Evolutionary conservation across 106 monocot species (phyloP), one percentile per base, ranked within the genome.

Genomic region (Allium sativum): DNA sequence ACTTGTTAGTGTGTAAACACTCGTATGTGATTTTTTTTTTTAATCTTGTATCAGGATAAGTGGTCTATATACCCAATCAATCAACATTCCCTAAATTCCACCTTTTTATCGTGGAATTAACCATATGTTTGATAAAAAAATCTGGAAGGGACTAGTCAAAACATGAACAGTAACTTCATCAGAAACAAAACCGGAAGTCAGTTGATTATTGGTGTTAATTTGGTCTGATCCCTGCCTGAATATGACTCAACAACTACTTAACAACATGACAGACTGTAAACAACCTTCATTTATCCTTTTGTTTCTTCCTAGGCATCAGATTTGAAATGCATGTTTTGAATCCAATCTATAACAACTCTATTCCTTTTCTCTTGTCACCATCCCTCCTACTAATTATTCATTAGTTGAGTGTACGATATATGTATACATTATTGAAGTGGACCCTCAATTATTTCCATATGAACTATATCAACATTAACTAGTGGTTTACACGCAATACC

Each of bases 251-350:
- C 15, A 58, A n/a, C 58, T 15, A 58, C 58, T 58, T 17, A 40
- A 17, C 40, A 58, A 13, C 41, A 58, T 58, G 58, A 12, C 58
- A 58, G 58, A 7, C 58, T 58, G 58, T 55, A 20, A 20, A 0
- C 1, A 20, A 55, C 55, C 18, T 3, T 21, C 55, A 6, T 55
- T 21, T 21, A 17, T 55, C 17, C 16, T 20, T 55, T 16, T 16
- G 17, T 55, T 55, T 55, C 2, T 20, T 21, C 4, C 22, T 9
- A 14, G 7, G 7, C 13, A 8, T 21, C 8, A 55, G 40, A 56
- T 10, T 14, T 8, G 5, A 42, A 31, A 31, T 31, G 31, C 31
- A 31, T 31, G 31, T 40, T 42, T 15, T 13, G 58, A 31, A 42
- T 58, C 40, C 12, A 10, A 19, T 42, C 41, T 6, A 9, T 58